Base-by-base conservation (phyloP, 345 rosid species). In the Arabis alpina region DNA sequence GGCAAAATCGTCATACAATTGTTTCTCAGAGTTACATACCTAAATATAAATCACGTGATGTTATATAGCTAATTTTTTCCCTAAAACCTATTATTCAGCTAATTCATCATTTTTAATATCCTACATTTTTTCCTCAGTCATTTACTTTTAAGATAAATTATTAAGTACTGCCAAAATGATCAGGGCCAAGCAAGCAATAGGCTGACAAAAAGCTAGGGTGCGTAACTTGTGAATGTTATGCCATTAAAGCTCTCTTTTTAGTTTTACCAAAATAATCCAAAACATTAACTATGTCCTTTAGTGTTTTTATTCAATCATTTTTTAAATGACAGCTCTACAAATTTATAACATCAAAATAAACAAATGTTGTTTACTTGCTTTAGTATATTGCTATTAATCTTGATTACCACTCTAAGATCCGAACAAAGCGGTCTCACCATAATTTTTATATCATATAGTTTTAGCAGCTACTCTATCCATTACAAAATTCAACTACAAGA, bases 381-480 rank as follows among this genome's bases (percentile, higher is more conserved):
- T 74, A 66, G 2, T 51, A 60, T 61, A 74, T 34, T 34, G 16
- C 44, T 51, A 39, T 53, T 53, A 52, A 54, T 60, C 51, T 67
- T 44, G 52, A 28, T 53, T 61, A 74, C 68, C 7, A 54, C 64
- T 39, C 14, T 61, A 37, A 61, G 73, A 75, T 75, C 78, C 74
- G 50, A 61, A 61, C 59, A 53, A 68, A 53, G 69, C 69, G 78
- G 69, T 32, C 64, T 37, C 64, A 37, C 73, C 44, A 54, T 37
- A 48, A 40, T 15, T 12, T 41, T 2, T 45, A 44, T 36, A 61
- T 41, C 30, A 16, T 15, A 2, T 49, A 6, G 12, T 41, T 32
- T 30, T 52, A 41, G 11, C 44, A 44, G 24, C 25, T 41, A 66
- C 6, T 36, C 32, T 74, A 52, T 52, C 63, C 58, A 61, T 67